Evolutionary conservation across 2,329 filamentous ascomycete genomes (phyloP).

Genomic region (Xylariaceae sp.): DNA sequence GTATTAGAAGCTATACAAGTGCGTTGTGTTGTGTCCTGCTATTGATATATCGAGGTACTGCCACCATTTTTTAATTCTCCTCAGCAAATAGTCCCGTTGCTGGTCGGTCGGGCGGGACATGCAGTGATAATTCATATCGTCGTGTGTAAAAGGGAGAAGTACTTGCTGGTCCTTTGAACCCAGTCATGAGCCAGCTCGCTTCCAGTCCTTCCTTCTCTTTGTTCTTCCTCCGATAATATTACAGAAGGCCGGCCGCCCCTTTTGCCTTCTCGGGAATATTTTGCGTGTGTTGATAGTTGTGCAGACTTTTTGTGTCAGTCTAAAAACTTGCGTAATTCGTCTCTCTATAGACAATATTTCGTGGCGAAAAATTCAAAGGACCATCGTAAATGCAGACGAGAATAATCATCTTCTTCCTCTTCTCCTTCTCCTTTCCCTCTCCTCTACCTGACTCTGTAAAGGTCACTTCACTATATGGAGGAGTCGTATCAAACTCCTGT

Average conservation of each 20-base stretch:
- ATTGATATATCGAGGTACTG: no score
- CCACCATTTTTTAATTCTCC: no score
- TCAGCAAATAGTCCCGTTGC: no score
- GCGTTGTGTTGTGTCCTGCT: no score
- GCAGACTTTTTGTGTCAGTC: constrained; percentile 1
- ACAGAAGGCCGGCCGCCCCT: no score
- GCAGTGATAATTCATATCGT: constrained; percentile 17
- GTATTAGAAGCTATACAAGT: no score
- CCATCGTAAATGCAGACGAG: neutral
- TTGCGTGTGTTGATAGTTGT: constrained; percentile 3
- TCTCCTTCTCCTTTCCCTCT: neutral
- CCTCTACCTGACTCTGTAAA: no score
- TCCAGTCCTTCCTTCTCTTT: no score
- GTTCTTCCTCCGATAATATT: no score
- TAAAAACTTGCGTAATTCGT: constrained; percentile 14
- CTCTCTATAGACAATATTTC: constrained; percentile 17
- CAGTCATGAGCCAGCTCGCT: constrained; percentile 7
- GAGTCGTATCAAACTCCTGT: neutral
- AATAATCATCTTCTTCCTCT: neutral
- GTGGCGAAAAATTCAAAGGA: constrained; percentile 3
- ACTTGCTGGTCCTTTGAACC: constrained; percentile 1
- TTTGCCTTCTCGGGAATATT: constrained; percentile 2
- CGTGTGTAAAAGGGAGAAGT: constrained; percentile 10
- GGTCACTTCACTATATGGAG: neutral
- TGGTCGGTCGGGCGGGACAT: no score